Conservation (phyloP, 2,329 filamentous ascomycete genomes). For the Penicillium sp. region DNA sequence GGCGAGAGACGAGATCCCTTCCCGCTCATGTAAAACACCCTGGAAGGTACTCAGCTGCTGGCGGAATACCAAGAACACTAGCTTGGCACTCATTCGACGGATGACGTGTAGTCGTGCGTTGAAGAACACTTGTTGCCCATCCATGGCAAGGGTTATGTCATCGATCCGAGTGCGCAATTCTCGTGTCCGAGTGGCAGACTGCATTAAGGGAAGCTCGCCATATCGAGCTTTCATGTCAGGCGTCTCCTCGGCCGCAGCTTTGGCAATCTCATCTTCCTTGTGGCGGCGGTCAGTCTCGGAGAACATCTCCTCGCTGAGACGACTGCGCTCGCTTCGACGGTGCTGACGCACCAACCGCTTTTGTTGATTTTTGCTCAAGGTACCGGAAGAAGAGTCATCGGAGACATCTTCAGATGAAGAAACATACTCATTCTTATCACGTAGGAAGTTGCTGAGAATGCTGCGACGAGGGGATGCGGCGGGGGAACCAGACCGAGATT, state of each 20-base stretch:
- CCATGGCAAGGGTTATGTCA: constrained; percentile 52
- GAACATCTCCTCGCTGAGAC: constrained; percentile 46
- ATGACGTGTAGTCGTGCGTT: constrained; percentile 74
- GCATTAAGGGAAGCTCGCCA: constrained; percentile 58
- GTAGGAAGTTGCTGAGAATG: constrained; percentile 44
- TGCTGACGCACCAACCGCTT: constrained; percentile 45
- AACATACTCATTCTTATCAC: constrained; percentile 39
- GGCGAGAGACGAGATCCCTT: constrained; percentile 64
- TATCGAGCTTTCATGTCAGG: constrained; percentile 60
- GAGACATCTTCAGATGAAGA: constrained; percentile 47
- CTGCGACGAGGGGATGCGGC: constrained; percentile 39
- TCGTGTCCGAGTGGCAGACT: constrained; percentile 54
- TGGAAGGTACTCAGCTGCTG: constrained; percentile 83
- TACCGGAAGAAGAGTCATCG: constrained; percentile 38
- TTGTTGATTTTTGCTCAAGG: constrained; percentile 48
- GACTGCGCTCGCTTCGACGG: constrained; percentile 40
- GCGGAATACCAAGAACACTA: constrained; percentile 83
- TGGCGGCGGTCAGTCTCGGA: constrained; percentile 43
- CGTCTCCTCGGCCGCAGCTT: constrained; percentile 56
- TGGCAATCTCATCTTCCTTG: constrained; percentile 45
- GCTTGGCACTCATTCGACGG: constrained; percentile 74
- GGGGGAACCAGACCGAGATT: constrained; percentile 15
- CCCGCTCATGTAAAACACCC: constrained; percentile 67
- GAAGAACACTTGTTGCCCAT: constrained; percentile 64
- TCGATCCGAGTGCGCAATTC: constrained; percentile 52